Base-by-base conservation (phyloP, 192 early-diverging fungal species). In the Linnemannia elongata region DNA sequence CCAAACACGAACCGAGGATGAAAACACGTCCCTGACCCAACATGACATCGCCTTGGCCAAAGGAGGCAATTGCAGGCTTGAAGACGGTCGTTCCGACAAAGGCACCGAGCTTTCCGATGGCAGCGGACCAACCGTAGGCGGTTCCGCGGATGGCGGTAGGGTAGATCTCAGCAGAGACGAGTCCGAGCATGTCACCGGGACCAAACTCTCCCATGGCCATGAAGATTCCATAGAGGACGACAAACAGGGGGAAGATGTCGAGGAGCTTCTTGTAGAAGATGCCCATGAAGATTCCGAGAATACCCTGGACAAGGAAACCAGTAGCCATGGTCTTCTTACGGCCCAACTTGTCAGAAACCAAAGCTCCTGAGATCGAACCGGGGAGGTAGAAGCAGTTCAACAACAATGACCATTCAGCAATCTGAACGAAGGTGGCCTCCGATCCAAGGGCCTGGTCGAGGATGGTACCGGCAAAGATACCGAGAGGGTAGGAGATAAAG, bases 151-250 rank as follows among this genome's bases (percentile, higher is more conserved):
- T 90, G 42, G 90, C 89, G 30, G 91, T 92, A 49, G 91, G 91
- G 79, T 91, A 92, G 35, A 90, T 82, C 84, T 92, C 91, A 66
- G 87, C 87, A 13, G 91, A 86, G 68, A 89, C 87, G n/a, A 91
- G 87, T 30, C 89, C 86, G 13, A 89, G 82, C 82, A 87, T 88
- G 27, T 91, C 88, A 88, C 91, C 92, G 47, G 90, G 91, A 79
- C 91, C 92, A 70, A 92, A 90, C 74, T 92, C 90, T 60, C 90
- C 89, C 69, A 91, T 87, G 71, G 87, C 88, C 74, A 93, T 80
- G 74, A 91, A 93, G 38, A 92, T 60, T 72, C 92, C 92, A 69
- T 93, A 93, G 33, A 92, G 81, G 39, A 92, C 83, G 54, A 93
- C 89, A 35, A 93, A 92, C 52, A 91, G 63, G 12, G 90, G 90